Evolutionary conservation across 768 basidiomycete species (phyloP).

Genomic region (Lactarius evosmus): DNA sequence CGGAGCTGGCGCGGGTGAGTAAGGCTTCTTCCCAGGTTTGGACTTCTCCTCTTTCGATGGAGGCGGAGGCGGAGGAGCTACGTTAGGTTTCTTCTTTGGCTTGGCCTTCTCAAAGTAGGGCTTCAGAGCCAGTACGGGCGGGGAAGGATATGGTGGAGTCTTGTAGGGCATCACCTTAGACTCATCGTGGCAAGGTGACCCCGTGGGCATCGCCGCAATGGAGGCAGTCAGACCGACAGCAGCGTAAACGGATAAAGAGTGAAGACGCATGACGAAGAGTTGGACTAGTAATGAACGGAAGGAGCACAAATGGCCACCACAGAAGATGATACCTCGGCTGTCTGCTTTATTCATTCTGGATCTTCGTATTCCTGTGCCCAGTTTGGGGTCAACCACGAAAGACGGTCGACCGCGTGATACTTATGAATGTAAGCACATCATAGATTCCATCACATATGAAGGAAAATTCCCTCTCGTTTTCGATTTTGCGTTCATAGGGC

Average conservation of each 20-base stretch:
- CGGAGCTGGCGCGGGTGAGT: not conserved
- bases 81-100: not conserved
- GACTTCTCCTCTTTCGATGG: not conserved
- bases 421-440: slow-evolving; percentile 1
- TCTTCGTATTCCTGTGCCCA: slow-evolving; percentile 14
- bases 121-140: not conserved
- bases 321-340: not conserved
- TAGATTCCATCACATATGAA: not conserved
- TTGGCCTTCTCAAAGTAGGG: slow-evolving; percentile 1
- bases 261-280: slow-evolving; percentile 12
- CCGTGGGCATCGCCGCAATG: slow-evolving; percentile 11
- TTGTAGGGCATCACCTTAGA: not conserved
- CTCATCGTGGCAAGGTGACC: not conserved
- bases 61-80: not conserved
- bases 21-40: not conserved
- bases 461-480: not conserved
- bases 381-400: not conserved
- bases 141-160: not conserved
- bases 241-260: slow-evolving; percentile 7
- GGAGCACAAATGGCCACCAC: slow-evolving; percentile 7
- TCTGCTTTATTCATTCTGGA: slow-evolving; percentile 11
- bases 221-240: slow-evolving; percentile 5
- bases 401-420: not conserved
- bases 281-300: slow-evolving; percentile 18
- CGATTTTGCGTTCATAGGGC: not conserved